Conservation (phyloP, 23 red algal species). For the Gracilaria domingensis region DNA sequence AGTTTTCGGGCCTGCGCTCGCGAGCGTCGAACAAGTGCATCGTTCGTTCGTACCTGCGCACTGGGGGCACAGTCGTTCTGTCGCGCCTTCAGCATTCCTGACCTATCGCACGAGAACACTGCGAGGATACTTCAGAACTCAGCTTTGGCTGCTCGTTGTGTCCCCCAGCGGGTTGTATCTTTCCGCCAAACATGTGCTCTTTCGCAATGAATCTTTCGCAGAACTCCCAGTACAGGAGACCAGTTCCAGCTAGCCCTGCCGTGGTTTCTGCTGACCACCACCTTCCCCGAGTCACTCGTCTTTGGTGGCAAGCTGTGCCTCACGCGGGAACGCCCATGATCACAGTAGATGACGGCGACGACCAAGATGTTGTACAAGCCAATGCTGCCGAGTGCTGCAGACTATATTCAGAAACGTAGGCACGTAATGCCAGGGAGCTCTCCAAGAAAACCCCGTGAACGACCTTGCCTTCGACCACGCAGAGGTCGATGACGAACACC, state of each 20-base stretch:
- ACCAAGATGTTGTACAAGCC: slow-evolving; percentile 7
- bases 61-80: background rate
- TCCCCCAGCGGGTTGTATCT: background rate
- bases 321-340: background rate
- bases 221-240: background rate
- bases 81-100: background rate
- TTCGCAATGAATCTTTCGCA: slow-evolving; percentile 22
- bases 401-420: slow-evolving; percentile 57
- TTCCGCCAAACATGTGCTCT: background rate
- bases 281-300: background rate
- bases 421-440: slow-evolving; percentile 38
- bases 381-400: slow-evolving; percentile 32
- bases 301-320: background rate
- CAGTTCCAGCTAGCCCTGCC: background rate
- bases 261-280: slow-evolving; percentile 27
- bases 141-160: background rate
- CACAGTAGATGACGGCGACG: slow-evolving; percentile 22
- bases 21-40: background rate
- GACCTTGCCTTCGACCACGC: slow-evolving; percentile 51
- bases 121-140: background rate
- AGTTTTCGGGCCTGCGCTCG: too few relatives aligned
- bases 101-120: background rate
- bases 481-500: slow-evolving; percentile 61
- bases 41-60: background rate
- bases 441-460: background rate